Percentiles rank a stretch among this genome's conserved stretches.
Evolutionary conservation across 164 flowering plant species (phyloP).

Genomic region (Stephania cephalantha): DNA sequence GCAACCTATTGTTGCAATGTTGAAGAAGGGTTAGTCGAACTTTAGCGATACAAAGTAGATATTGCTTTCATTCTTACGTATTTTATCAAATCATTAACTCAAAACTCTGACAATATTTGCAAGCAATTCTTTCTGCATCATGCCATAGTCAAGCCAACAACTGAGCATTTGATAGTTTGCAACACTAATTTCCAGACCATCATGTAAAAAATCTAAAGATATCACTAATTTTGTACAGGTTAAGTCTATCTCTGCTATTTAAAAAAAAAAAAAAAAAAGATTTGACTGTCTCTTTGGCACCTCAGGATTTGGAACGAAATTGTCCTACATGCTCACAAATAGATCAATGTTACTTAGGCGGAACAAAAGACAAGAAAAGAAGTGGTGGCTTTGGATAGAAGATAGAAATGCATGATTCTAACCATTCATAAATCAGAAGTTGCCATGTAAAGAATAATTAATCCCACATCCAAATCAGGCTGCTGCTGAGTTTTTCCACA

Average conservation of each 20-base stretch:
- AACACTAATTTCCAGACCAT: neutral
- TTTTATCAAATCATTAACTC: neutral
- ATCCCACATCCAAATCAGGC: neutral
- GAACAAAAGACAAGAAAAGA: neutral
- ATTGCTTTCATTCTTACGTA: neutral
- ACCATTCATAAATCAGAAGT: neutral
- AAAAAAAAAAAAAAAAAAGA: neutral
- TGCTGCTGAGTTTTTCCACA: neutral
- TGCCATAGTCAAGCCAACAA: neutral
- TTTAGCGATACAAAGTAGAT: neutral
- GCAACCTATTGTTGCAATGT: constrained; percentile 47
- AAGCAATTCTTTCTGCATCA: neutral
- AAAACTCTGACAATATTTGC: neutral
- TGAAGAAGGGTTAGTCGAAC: neutral
- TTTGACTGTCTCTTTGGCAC: neutral
- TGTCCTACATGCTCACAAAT: neutral
- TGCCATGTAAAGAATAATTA: neutral
- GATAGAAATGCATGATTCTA: neutral
- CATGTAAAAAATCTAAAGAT: neutral
- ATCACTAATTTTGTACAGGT: neutral
- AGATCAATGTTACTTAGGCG: neutral
- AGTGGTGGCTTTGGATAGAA: neutral
- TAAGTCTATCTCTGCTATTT: neutral
- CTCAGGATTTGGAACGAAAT: neutral
- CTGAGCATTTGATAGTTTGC: neutral